Evolutionary conservation across 1,139 yeast species (phyloP).

Genomic region (Yamadazyma oceani): DNA sequence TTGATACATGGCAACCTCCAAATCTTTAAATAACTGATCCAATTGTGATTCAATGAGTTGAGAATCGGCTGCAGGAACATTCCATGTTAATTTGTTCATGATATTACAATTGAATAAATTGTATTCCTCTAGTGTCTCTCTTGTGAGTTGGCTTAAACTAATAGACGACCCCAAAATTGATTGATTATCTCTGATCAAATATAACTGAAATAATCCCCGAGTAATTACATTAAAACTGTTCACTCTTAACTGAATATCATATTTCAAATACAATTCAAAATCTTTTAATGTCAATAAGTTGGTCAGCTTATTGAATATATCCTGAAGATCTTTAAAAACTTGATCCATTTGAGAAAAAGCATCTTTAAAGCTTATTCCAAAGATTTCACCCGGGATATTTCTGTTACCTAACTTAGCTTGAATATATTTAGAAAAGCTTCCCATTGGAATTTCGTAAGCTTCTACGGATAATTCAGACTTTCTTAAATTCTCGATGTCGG

Average conservation of each 20-base stretch:
- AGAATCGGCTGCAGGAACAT: conserved; percentile 18
- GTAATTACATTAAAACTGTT: conserved; percentile 49
- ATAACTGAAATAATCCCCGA: conserved; percentile 62
- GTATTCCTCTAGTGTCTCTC: conserved; percentile 25
- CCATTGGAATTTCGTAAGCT: conserved; percentile 21
- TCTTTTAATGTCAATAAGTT: conserved; percentile 29
- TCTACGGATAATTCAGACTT: conserved; percentile 5
- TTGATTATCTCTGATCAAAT: conserved; percentile 59
- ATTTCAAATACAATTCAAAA: conserved; percentile 35
- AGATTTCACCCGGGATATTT: conserved; percentile 53
- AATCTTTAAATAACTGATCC: conserved; percentile 26
- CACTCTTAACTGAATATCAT: conserved; percentile 28
- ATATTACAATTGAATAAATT: conserved; percentile 27
- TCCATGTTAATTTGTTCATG: conserved; percentile 24
- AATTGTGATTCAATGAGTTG: conserved; percentile 13
- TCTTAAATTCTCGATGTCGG: conserved; percentile 13
- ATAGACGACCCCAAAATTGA: conserved; percentile 40
- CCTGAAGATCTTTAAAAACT: conserved; percentile 34
- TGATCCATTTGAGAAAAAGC: conserved; percentile 33
- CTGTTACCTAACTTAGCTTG: conserved; percentile 57
- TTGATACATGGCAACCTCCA: conserved; percentile 54
- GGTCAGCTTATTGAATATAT: conserved; percentile 23
- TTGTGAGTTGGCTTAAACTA: conserved; percentile 17
- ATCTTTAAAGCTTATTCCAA: conserved; percentile 21
- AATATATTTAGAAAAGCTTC: conserved; percentile 47